These are phyloP conservation scores for Pseudomassariella vexata DNA, from an alignment of 2,329 filamentous ascomycete species.

Conservation along the genomic window DNA sequence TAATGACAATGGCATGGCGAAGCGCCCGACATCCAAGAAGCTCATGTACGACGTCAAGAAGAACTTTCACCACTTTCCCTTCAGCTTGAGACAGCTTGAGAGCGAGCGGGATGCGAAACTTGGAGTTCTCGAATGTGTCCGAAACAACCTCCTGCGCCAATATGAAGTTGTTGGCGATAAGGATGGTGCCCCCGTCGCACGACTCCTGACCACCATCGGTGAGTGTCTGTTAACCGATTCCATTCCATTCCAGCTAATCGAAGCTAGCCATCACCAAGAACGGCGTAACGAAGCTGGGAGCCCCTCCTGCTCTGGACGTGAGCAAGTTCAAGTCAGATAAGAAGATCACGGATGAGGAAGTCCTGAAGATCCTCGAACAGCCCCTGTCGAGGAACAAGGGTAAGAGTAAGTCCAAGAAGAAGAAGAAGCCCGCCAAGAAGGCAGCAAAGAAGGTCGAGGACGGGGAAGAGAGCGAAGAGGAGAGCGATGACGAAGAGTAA, in stretches of 20 bases:
- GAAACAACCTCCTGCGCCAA: slow-evolving; percentile 84
- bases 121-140: slow-evolving; percentile 92
- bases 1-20: slow-evolving; percentile 83
- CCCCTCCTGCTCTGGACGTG: slow-evolving; percentile 69
- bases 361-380: slow-evolving; percentile 89
- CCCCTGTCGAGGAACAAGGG: slow-evolving; percentile 82
- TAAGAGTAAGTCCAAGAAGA: slow-evolving; percentile 89
- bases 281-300: slow-evolving; percentile 80
- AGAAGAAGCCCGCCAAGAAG: slow-evolving; percentile 62
- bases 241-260: slow-evolving; percentile 12
- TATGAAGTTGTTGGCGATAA: slow-evolving; percentile 96
- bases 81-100: slow-evolving; percentile 93
- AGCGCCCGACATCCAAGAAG: slow-evolving; percentile 89
- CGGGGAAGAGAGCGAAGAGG: slow-evolving; percentile 10
- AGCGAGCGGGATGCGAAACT: slow-evolving; percentile 95
- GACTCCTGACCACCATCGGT: slow-evolving; percentile 90
- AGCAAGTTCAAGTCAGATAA: slow-evolving; percentile 89
- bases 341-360: slow-evolving; percentile 94
- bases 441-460: slow-evolving; percentile 32
- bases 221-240: slow-evolving; percentile 36
- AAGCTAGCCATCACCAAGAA: slow-evolving; percentile 89
- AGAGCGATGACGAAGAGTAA: slow-evolving; percentile 5
- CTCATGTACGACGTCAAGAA: slow-evolving; percentile 91
- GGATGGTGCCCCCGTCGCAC: slow-evolving; percentile 76
- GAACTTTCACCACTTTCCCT: slow-evolving; percentile 97